Evolutionary conservation across 2,329 filamentous ascomycete species (phyloP).

Genomic region (Orbilia ellipsospora): DNA sequence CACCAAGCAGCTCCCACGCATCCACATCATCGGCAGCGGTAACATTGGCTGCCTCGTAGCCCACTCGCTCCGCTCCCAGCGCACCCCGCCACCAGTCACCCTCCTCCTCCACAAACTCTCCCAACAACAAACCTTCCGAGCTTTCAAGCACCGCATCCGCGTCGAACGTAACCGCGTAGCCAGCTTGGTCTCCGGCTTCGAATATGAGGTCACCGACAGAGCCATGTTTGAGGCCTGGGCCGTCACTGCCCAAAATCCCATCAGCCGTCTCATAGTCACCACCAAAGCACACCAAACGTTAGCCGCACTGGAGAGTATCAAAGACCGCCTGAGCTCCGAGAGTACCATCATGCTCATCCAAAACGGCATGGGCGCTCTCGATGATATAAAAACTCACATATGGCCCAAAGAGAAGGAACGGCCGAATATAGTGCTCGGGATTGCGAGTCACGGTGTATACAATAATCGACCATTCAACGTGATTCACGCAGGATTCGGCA

Average conservation of each 20-base stretch:
- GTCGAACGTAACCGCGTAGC: conserved; percentile 64
- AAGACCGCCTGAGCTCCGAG: conserved; percentile 73
- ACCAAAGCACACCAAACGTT: conserved; percentile 78
- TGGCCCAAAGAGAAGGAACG: conserved; percentile 74
- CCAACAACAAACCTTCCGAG: conserved; percentile 66
- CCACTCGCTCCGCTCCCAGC: conserved; percentile 73
- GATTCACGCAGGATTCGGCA: conserved; percentile 70
- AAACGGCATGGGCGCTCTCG: conserved; percentile 85
- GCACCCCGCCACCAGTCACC: conserved; percentile 76
- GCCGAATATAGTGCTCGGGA: conserved; percentile 81
- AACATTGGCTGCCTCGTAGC: conserved; percentile 85
- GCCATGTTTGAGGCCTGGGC: conserved; percentile 47
- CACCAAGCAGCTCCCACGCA: conserved; percentile 63
- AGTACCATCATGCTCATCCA: conserved; percentile 81
- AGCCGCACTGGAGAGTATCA: conserved; percentile 73
- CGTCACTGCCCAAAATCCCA: conserved; percentile 60
- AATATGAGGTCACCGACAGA: conserved; percentile 57
- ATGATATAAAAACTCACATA: conserved; percentile 76
- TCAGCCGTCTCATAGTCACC: conserved; percentile 80
- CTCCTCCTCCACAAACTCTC: conserved; percentile 77
- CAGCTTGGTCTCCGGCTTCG: conserved; percentile 57
- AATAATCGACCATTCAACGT: conserved; percentile 66
- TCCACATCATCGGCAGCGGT: conserved; percentile 82
- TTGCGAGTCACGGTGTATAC: conserved; percentile 71
- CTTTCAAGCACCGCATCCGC: conserved; percentile 64